Base-by-base conservation (phyloP, 306 rosid species). In the Canavalia ensiformis region DNA sequence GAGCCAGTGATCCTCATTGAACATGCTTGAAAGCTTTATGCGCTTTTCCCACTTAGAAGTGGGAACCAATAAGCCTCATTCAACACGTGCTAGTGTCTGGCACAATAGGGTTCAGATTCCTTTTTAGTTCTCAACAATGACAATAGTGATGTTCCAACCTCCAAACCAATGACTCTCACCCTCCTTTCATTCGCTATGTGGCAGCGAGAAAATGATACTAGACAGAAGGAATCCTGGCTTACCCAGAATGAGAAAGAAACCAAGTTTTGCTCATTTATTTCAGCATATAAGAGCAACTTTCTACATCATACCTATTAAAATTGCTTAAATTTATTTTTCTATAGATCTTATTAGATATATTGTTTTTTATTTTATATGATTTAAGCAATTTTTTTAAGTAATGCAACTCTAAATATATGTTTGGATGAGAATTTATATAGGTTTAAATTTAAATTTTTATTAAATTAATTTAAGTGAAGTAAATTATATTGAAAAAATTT, bases 81-180 rank as follows among this genome's bases (percentile, higher is more conserved):
- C 86, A 25, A 44, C 72, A 72, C 64, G 75, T 78, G 76, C 70
- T 31, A 10, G 31, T 82, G 81, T 77, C 68, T 70, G 33, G 11
- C 82, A 75, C 18, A 25, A 2, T 57, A 13, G 57, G 55, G 31
- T 41, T 60, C 75, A 34, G 1, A 57, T 10, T 60, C 56, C 5
- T 52, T 67, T 76, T 44, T 34, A 29, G 10, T 62, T 76, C 46
- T 46, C 37, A 54, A 72, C 64, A 72, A n/a, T 18, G 37, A 5
- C 29, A 7, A 31, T 57, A 51, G 35, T 42, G 4, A 29, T 31
- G 6, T 65, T 41, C 62, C 68, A 30, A 51, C 29, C 79, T 80
- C 47, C 56, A 68, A 8, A 58, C 13, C 60, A 79, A 44, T 54
- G 68, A 67, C 34, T 8, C 51, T 34, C 0, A 13, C 75, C 68